Percentiles rank a stretch among this genome's conserved stretches.
These are phyloP conservation scores for Parmales sp. DNA, from an alignment of 108 stramenopile species.

Conservation along the genomic window DNA sequence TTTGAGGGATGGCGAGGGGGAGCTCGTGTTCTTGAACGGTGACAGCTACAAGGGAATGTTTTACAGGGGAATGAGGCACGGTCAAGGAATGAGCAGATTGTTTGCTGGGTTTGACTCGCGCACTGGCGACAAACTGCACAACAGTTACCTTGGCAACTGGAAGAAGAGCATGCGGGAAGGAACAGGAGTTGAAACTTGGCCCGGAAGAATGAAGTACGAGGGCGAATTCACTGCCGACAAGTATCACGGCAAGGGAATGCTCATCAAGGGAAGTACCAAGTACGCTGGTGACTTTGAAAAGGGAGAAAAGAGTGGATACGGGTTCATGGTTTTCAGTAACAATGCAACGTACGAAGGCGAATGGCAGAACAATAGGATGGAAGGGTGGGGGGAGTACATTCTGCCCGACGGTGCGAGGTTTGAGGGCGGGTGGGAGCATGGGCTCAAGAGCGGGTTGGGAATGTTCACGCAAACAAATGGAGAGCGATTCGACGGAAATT, in stretches of 20 bases:
- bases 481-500: slow-evolving; percentile 14
- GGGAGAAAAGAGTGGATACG: slow-evolving; percentile 5
- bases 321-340: background rate
- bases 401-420: background rate
- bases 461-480: background rate
- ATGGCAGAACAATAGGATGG: background rate
- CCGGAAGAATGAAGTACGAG: slow-evolving; percentile 10
- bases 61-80: slow-evolving; percentile 17
- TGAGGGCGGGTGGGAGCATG: slow-evolving; percentile 10
- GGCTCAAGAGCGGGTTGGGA: background rate
- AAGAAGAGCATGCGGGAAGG: slow-evolving; percentile 1
- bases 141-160: background rate
- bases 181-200: slow-evolving; percentile 9
- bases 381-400: slow-evolving; percentile 6
- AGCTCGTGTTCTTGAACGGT: slow-evolving; percentile 12
- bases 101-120: background rate
- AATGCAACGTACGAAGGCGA: background rate
- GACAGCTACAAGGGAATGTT: slow-evolving; percentile 21
- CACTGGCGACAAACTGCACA: background rate
- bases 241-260: slow-evolving; percentile 10
- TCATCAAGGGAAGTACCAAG: background rate
- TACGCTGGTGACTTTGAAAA: slow-evolving; percentile 1
- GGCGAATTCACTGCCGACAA: slow-evolving; percentile 7
- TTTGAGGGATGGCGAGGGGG: slow-evolving; percentile 15
- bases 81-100: background rate